Evolutionary conservation across 1,139 yeast genomes (phyloP).

Genomic region (Suhomyces ambrosiae): DNA sequence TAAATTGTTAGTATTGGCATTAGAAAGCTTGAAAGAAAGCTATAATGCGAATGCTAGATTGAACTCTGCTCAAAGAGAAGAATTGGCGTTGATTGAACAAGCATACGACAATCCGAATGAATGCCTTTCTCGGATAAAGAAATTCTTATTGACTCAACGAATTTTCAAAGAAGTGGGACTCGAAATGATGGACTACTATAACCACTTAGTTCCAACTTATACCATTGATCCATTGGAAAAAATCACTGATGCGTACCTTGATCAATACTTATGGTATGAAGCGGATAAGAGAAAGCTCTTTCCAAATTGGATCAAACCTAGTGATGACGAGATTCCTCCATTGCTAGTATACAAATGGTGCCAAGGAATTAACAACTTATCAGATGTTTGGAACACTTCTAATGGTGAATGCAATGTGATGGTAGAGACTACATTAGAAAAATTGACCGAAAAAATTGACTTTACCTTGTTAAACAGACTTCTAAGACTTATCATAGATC

Average conservation of each 20-base stretch:
- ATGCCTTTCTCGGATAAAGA: slow-evolving; percentile 80
- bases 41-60: slow-evolving; percentile 82
- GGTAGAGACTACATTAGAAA: slow-evolving; percentile 71
- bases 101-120: slow-evolving; percentile 98
- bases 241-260: slow-evolving; percentile 93
- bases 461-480: slow-evolving; percentile 82
- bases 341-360: slow-evolving; percentile 91
- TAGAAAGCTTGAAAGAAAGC: slow-evolving; percentile 83
- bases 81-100: slow-evolving; percentile 88
- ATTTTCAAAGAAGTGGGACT: slow-evolving; percentile 88
- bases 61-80: slow-evolving; percentile 88
- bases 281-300: slow-evolving; percentile 84
- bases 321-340: slow-evolving; percentile 93
- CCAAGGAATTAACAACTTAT: slow-evolving; percentile 84
- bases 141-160: slow-evolving; percentile 80
- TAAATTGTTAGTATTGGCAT: slow-evolving; percentile 81
- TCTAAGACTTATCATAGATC: slow-evolving; percentile 79
- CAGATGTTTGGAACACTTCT: slow-evolving; percentile 74
- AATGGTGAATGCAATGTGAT: slow-evolving; percentile 83
- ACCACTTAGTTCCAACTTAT: slow-evolving; percentile 82
- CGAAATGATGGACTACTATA: slow-evolving; percentile 91
- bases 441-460: slow-evolving; percentile 83
- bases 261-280: slow-evolving; percentile 95
- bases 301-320: slow-evolving; percentile 96
- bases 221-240: slow-evolving; percentile 90